Percentiles rank a stretch among this genome's conserved stretches.
These are phyloP conservation scores for Allomyces macrogynus DNA, from an alignment of 192 early-diverging fungal species.

Conservation along the genomic window DNA sequence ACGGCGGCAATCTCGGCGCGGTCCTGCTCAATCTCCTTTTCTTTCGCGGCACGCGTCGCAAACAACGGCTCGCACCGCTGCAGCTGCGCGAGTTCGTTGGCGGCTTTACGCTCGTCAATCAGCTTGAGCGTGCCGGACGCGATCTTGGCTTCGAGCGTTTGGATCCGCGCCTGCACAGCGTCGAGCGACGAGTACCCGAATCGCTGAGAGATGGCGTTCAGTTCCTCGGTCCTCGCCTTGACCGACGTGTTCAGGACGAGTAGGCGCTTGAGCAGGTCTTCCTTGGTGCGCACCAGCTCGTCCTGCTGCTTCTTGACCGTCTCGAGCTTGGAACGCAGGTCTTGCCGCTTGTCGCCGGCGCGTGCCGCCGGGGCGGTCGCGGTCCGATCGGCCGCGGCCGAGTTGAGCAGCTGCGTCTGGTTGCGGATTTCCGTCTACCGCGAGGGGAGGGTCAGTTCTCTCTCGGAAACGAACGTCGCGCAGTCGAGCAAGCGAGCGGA, in stretches of 20 bases:
- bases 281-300: not conserved
- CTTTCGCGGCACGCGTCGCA: conserved; percentile 58
- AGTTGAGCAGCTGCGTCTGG: too few relatives aligned
- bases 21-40: conserved; percentile 39
- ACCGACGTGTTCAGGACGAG: too few relatives aligned
- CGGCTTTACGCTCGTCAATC: conserved; percentile 59
- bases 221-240: too few relatives aligned
- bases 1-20: conserved; percentile 13
- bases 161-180: too few relatives aligned
- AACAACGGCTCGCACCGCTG: conserved; percentile 30
- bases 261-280: not conserved
- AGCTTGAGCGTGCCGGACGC: conserved; percentile 54
- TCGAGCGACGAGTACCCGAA: too few relatives aligned
- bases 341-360: not conserved
- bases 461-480: too few relatives aligned
- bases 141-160: conserved; percentile 38
- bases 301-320: not conserved
- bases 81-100: conserved; percentile 12
- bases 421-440: too few relatives aligned
- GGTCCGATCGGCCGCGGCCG: too few relatives aligned
- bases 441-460: too few relatives aligned
- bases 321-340: not conserved
- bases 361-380: too few relatives aligned
- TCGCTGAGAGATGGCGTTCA: too few relatives aligned
- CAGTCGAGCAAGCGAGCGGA: too few relatives aligned